Percentiles rank a stretch among this genome's conserved stretches.
Conservation (phyloP, 1,139 yeast species). For the Hansenula sp. region DNA sequence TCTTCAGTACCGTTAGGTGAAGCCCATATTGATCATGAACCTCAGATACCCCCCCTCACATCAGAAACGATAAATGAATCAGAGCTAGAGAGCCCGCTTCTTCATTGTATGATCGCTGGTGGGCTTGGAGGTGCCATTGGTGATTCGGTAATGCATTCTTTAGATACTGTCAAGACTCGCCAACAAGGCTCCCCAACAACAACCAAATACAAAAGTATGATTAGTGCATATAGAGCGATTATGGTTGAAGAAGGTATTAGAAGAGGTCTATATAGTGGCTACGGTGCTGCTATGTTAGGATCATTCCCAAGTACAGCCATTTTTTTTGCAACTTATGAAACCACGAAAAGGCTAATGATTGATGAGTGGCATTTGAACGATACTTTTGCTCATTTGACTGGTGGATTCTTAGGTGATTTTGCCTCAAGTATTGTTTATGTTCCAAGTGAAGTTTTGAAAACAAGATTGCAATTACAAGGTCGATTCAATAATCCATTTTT, state of each 20-base stretch:
- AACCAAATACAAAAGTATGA: conserved; percentile 59
- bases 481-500: conserved; percentile 76
- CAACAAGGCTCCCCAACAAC: conserved; percentile 87
- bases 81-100: conserved; percentile 35
- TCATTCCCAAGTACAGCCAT: conserved; percentile 91
- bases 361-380: conserved; percentile 67
- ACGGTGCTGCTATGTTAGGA: conserved; percentile 86
- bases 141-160: conserved; percentile 89
- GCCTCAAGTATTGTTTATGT: conserved; percentile 90
- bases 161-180: conserved; percentile 94
- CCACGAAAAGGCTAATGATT: conserved; percentile 66
- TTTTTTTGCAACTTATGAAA: conserved; percentile 88
- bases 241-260: conserved; percentile 77
- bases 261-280: conserved; percentile 89
- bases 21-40: neutral
- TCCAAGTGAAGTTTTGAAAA: conserved; percentile 95
- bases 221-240: conserved; percentile 72
- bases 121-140: conserved; percentile 95
- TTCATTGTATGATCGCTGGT: conserved; percentile 78
- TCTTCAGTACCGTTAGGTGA: conserved; percentile 3
- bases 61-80: conserved; percentile 14
- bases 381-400: conserved; percentile 71
- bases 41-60: neutral
- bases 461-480: conserved; percentile 91
- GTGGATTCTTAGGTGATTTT: conserved; percentile 89